These are phyloP conservation scores for Erysiphe pulchra DNA, from an alignment of 2,329 filamentous ascomycete genomes.

Conservation along the genomic window DNA sequence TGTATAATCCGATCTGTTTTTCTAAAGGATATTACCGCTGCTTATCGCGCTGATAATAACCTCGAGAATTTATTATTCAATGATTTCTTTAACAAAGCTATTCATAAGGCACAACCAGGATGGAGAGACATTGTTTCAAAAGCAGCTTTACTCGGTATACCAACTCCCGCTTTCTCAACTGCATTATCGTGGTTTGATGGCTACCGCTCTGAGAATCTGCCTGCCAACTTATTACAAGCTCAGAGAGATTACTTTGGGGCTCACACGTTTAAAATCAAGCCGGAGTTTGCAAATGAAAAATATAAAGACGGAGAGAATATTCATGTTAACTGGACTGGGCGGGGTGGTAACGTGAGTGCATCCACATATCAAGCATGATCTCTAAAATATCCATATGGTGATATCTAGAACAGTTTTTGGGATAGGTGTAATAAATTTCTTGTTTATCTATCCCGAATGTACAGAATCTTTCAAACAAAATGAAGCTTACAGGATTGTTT, in stretches of 20 bases:
- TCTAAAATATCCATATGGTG: neutral
- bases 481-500: no score
- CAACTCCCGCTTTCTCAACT: slow-evolving; percentile 87
- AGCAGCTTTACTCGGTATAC: slow-evolving; percentile 81
- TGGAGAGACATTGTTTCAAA: slow-evolving; percentile 85
- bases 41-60: slow-evolving; percentile 81
- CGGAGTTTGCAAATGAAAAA: slow-evolving; percentile 48
- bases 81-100: slow-evolving; percentile 99
- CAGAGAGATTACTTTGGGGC: slow-evolving; percentile 99
- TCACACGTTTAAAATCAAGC: slow-evolving; percentile 76
- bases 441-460: no score
- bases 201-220: slow-evolving; percentile 89
- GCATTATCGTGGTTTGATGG: slow-evolving; percentile 97
- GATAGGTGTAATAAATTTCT: neutral
- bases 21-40: slow-evolving; percentile 96
- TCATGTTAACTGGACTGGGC: slow-evolving; percentile 99
- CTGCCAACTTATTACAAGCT: slow-evolving; percentile 93
- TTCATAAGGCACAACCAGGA: slow-evolving; percentile 80
- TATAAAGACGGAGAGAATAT: slow-evolving; percentile 71
- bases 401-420: neutral
- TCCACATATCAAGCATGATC: slow-evolving; percentile 86
- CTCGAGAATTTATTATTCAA: slow-evolving; percentile 97
- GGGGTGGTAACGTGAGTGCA: slow-evolving; percentile 88
- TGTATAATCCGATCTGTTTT: slow-evolving; percentile 99
- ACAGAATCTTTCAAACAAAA: no score